Evolutionary conservation across 2,329 filamentous ascomycete genomes (phyloP).

Genomic region (Phoma sp.): DNA sequence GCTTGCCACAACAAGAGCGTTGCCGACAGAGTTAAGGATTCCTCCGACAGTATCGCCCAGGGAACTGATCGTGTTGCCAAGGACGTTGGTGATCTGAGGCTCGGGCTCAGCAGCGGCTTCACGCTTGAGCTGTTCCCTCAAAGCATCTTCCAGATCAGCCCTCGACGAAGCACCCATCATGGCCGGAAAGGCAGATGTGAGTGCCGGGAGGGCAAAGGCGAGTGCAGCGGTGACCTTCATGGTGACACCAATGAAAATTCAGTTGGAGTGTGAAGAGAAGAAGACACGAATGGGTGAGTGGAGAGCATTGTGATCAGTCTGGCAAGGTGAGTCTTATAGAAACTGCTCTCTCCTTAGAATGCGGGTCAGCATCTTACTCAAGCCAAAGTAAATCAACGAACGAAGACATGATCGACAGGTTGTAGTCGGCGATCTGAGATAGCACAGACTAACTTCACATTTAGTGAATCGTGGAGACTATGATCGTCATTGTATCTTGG

Average conservation of each 20-base stretch:
- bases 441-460: background rate
- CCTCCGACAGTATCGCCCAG: slow-evolving; percentile 20
- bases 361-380: background rate
- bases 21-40: slow-evolving; percentile 26
- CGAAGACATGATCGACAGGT: background rate
- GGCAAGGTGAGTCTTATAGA: background rate
- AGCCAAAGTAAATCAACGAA: background rate
- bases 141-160: slow-evolving; percentile 16
- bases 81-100: slow-evolving; percentile 9
- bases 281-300: background rate
- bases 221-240: slow-evolving; percentile 23
- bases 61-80: slow-evolving; percentile 15
- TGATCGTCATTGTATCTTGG: background rate
- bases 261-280: background rate
- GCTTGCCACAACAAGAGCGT: slow-evolving; percentile 20
- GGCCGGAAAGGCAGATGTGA: slow-evolving; percentile 23
- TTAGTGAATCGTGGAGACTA: background rate
- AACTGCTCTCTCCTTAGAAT: background rate
- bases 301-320: background rate
- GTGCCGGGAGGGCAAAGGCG: slow-evolving; percentile 21
- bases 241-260: background rate
- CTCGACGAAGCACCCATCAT: slow-evolving; percentile 24
- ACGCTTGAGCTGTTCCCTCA: slow-evolving; percentile 18
- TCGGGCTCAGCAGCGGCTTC: slow-evolving; percentile 17
- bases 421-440: background rate